Evolutionary conservation across 768 basidiomycete genomes (phyloP), one percentile per base, ranked within the genome.

Genomic region (Agaricus blazei): DNA sequence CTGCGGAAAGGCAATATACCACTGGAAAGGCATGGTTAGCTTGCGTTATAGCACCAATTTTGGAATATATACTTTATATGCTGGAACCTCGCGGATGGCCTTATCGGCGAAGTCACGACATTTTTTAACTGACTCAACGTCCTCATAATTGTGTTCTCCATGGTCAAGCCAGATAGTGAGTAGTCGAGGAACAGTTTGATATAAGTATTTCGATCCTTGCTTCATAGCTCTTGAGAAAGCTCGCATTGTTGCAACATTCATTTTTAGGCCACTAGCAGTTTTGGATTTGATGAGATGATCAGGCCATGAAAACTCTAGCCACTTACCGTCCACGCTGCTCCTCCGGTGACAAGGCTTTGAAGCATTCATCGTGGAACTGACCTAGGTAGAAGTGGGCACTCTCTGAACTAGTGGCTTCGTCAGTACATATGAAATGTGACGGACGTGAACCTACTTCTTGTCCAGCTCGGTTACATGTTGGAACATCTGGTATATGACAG

Each of bases 1-100:
- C 75, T 98, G 97, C 3, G 95, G 94, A 59, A 98, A 95, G 1
- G 93, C 95, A 0, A 90, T 94, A 61, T 85, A 89, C 93, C 96
- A 98, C 94, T 98, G 46, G 14, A 50, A 45, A 14, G 43, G 27
- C 51, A 34, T 34, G 9, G 49, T 24, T 41, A 56, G 24, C 34
- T 19, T 29, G 5, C 15, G 19, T 3, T 34, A 43, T 24, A 51
- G 2, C 48, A 3, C 9, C 51, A 49, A 28, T 43, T 31, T 44
- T 36, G 46, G 6, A n/a, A 14, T 72, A 56, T 72, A 56, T 51
- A 84, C 95, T 75, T 95, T 95, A 71, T 90, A 98, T 1, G 78
- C 76, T 0, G 95, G 89, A 1, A 90, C 74, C 1, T 75, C 76
- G 41, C 72, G 75, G 37, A 87, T 80, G 6, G 84, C 76, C 41